Evolutionary conservation across 495 filamentous ascomycete genomes (phyloP), one percentile per base, ranked within the genome.

Genomic region (Trichoderma parareesei): DNA sequence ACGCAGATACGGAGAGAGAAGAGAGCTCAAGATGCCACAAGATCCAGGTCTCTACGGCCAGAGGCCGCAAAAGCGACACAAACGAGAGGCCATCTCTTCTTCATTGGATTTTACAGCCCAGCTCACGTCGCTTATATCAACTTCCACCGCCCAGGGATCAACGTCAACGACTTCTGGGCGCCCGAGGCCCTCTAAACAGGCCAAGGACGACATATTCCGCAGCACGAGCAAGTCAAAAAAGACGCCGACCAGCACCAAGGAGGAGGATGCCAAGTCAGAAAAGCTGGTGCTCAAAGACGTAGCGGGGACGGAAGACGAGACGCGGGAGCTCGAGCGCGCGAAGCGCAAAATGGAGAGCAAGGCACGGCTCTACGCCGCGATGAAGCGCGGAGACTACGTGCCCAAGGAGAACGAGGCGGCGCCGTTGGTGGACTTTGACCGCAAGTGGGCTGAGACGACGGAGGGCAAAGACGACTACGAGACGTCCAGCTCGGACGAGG

Each of bases 331-430:
- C 33, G 78, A 74, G 62, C 86, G 89, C 61, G 87, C 88, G 16
- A 88, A 88, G 69, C 82, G 87, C 57, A 88, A 85, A 63, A 88
- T 98, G 87, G 87, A 92, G 68, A 86, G 91, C 74, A 98, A 98
- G 74, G 90, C 88, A 53, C 82, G 87, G 4, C 71, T 92, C 20
- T 98, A 98, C 75, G 84, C 87, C 0, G 85, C 88, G 59, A 85
- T 98, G 87, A 93, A 93, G 74, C 78, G 87, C 65, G 89, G 83
- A 65, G 91, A 84, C 66, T 85, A 77, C 76, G 82, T 81, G 62
- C 75, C 76, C 74, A 86, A 85, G 53, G 77, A 78, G 8, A 81
- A 74, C 66, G 81, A 77, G 71, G 78, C 76, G 61, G 83, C 82
- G 69, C 84, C 75, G 9, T 76, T 93, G 27, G 87, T 98, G 0